These are phyloP conservation scores for Vanrija sp. DNA, from an alignment of 1,284 basidiomycete genomes.

Conservation along the genomic window DNA sequence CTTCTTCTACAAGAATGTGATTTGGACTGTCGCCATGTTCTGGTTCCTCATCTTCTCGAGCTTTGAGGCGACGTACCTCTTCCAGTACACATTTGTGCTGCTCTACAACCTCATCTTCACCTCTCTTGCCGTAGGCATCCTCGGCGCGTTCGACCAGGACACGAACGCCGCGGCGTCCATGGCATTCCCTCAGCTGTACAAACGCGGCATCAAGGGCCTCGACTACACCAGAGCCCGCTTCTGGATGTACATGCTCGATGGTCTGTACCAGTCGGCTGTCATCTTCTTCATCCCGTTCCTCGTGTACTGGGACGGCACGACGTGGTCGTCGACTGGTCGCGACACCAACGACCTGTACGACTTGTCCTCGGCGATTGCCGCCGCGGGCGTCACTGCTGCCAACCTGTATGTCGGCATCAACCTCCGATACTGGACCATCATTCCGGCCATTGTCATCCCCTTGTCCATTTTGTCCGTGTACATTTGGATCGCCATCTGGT, in stretches of 20 bases:
- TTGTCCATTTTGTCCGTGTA: slow-evolving; percentile 75
- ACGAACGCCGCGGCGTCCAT: slow-evolving; percentile 83
- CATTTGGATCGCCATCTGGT: slow-evolving; percentile 81
- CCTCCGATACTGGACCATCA: slow-evolving; percentile 83
- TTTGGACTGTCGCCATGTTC: slow-evolving; percentile 70
- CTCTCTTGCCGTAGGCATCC: slow-evolving; percentile 81
- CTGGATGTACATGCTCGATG: slow-evolving; percentile 93
- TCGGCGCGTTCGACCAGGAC: slow-evolving; percentile 96
- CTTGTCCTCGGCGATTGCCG: slow-evolving; percentile 87
- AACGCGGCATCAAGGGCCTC: slow-evolving; percentile 83
- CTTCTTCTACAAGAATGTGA: slow-evolving; percentile 88
- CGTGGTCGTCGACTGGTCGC: slow-evolving; percentile 66
- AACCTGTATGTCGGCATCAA: slow-evolving; percentile 85
- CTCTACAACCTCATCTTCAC: slow-evolving; percentile 91
- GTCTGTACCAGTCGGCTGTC: slow-evolving; percentile 84
- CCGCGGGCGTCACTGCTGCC: slow-evolving; percentile 78
- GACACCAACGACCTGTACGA: slow-evolving; percentile 75
- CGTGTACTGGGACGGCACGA: slow-evolving; percentile 62
- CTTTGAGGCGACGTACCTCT: slow-evolving; percentile 92
- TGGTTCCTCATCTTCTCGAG: slow-evolving; percentile 84
- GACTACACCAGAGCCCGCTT: slow-evolving; percentile 91
- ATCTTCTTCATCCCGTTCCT: slow-evolving; percentile 87
- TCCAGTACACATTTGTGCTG: slow-evolving; percentile 90
- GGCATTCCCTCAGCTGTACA: slow-evolving; percentile 89
- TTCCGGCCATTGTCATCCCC: slow-evolving; percentile 74